A percentile compares a stretch with the other conserved stretches of the same genome.
phyloP scores from a whole-genome alignment of 345 rosid genomes.

The Eucalyptus erythrocorys region DNA sequence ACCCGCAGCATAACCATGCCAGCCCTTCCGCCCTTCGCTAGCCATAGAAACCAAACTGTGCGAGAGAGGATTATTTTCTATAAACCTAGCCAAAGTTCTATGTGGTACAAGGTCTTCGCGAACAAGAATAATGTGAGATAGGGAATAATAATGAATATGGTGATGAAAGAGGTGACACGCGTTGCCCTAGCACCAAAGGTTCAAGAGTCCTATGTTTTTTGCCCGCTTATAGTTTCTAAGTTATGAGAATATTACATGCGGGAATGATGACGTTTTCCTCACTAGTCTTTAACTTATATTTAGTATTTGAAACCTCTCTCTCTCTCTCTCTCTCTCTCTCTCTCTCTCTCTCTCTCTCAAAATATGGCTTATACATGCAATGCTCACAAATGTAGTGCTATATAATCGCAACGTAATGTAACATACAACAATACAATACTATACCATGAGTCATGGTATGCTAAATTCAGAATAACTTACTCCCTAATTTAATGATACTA shows the following conservation, averaged over 20 bases:
- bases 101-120: neutral
- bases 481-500: neutral
- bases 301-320: neutral
- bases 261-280: neutral
- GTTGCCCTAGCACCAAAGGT: neutral
- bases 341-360: too few species aligned
- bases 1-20: neutral
- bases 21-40: neutral
- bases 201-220: neutral
- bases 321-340: neutral
- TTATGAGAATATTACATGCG: neutral
- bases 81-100: neutral
- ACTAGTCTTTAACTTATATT: neutral
- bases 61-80: neutral
- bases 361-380: neutral
- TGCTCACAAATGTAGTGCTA: neutral
- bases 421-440: neutral
- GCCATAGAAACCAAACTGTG: neutral
- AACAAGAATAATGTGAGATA: neutral
- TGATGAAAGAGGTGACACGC: neutral
- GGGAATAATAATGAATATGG: neutral
- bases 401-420: neutral
- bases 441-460: neutral
- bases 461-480: neutral
- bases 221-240: neutral